Base-by-base conservation (phyloP, 352 stramenopile species). In the Pythium rishiriense region DNA sequence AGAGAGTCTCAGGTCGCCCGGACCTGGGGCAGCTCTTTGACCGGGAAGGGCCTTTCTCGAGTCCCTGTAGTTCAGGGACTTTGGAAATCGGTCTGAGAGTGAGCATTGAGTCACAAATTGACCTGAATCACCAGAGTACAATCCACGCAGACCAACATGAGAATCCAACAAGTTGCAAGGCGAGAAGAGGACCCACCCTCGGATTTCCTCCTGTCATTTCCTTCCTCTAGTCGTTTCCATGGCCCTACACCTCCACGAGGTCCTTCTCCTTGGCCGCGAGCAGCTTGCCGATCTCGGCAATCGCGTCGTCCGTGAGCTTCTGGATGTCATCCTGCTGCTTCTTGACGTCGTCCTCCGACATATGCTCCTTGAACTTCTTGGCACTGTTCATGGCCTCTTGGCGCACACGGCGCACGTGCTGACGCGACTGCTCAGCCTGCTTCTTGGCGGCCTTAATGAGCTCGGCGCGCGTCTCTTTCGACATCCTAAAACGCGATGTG, bases 351-450 rank as follows among this genome's bases (percentile, higher is more conserved):
- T 93, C 86, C 69, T 92, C 86, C 7, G 86, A 88, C 54, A 93
- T 70, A 22, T 66, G 58, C 26, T 92, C 83, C 70, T 94, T 94
- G 61, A 91, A 78, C 66, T 92, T 93, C 76, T 92, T 92, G 45
- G 74, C 70, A 29, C 85, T 71, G 68, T 86, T 90, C 86, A 94
- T 94, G 39, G 84, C 78, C 62, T 94, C 86, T 68, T 94, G 86
- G 19, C 86, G 86, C 67, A 92, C 86, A 58, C 86, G 86, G 42
- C 86, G 86, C 66, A 94, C 76, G 54, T 94, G 86, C 71, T 93
- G 84, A 3, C 86, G 84, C 47, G 86, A 82, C 62, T 83, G 69
- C 63, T 94, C 86, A 19, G 84, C 86, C 64, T 94, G 83, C 63
- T 94, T 94, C 74, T 93, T 93, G 3, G 71, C 79, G 9, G 79